Percentiles rank a stretch among this genome's conserved stretches.
phyloP scores from a whole-genome alignment of 495 filamentous ascomycete genomes.

The Astrothelium subdiscretum region DNA sequence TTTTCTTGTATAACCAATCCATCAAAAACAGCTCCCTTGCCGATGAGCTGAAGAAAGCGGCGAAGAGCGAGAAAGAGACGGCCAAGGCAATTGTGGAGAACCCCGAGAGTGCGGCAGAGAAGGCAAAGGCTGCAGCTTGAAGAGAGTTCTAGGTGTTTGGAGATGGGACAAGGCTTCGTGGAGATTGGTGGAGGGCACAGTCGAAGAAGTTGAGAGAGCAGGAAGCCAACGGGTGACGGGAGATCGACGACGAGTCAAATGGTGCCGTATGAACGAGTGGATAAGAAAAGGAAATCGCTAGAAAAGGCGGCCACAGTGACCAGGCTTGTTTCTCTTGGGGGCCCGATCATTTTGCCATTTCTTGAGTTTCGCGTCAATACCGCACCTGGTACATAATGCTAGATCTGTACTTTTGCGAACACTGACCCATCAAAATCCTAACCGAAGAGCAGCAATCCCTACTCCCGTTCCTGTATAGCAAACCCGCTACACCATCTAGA shows the following conservation, averaged over 20 bases:
- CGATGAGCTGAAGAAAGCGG: constrained; percentile 32
- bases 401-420: too few species aligned
- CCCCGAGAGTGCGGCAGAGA: constrained; percentile 34
- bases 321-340: background rate
- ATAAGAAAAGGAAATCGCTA: background rate
- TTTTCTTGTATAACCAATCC: constrained; percentile 51
- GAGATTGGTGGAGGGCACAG: background rate
- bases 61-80: constrained; percentile 38
- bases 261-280: background rate
- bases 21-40: constrained; percentile 39
- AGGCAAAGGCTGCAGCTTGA: constrained; percentile 13
- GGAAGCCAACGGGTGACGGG: background rate
- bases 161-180: too few species aligned
- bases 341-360: background rate
- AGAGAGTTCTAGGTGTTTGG: background rate
- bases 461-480: background rate
- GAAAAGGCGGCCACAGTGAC: background rate
- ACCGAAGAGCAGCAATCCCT: background rate
- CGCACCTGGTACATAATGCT: too few species aligned
- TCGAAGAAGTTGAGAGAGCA: background rate
- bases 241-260: background rate
- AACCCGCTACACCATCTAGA: background rate
- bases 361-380: too few species aligned
- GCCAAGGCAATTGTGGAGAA: constrained; percentile 35
- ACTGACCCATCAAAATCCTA: too few species aligned